A percentile compares a stretch with the other conserved stretches of the same genome.
These are phyloP conservation scores for Akanthomyces muscarius DNA, from an alignment of 2,329 filamentous ascomycete species.

Conservation along the genomic window DNA sequence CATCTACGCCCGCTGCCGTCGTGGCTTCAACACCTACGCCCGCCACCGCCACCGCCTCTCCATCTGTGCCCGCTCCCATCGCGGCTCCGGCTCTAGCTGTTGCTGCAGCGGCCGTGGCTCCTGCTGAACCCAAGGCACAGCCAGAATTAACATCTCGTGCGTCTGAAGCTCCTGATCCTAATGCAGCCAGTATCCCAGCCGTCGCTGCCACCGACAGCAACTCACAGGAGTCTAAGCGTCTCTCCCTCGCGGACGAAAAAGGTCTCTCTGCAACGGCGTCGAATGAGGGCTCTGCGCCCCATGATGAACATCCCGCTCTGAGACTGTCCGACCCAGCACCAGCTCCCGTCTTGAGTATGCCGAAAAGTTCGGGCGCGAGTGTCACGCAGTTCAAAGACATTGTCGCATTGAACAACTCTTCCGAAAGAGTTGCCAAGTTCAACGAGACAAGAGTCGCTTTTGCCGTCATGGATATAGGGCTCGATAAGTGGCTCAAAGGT, in stretches of 20 bases:
- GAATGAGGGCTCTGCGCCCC: conserved; percentile 32
- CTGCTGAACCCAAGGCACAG: not conserved
- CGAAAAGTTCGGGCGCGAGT: not conserved
- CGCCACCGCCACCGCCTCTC: not conserved
- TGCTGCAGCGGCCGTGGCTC: not conserved
- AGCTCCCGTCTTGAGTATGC: conserved; percentile 14
- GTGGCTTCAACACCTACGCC: not conserved
- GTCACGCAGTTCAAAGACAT: conserved; percentile 66
- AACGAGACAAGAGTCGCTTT: conserved; percentile 69
- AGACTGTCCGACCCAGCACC: conserved; percentile 22
- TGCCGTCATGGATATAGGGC: conserved; percentile 67
- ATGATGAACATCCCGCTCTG: conserved; percentile 37
- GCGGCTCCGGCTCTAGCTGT: not conserved
- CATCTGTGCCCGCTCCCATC: not conserved
- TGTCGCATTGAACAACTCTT: conserved; percentile 58
- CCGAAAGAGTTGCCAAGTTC: conserved; percentile 70
- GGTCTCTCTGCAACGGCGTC: conserved; percentile 33
- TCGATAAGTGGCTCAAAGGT: conserved; percentile 55
- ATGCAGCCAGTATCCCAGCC: not conserved
- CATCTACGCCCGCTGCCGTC: too few species aligned
- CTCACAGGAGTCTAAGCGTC: conserved; percentile 24
- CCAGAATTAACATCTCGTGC: conserved; percentile 1
- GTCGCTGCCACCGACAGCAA: not conserved
- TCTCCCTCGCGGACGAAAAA: conserved; percentile 45
- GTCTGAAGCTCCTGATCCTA: not conserved